Evolutionary conservation across 805 yeast genomes (phyloP), one percentile per base, ranked within the genome.

Genomic region (Lipomyces kockii): DNA sequence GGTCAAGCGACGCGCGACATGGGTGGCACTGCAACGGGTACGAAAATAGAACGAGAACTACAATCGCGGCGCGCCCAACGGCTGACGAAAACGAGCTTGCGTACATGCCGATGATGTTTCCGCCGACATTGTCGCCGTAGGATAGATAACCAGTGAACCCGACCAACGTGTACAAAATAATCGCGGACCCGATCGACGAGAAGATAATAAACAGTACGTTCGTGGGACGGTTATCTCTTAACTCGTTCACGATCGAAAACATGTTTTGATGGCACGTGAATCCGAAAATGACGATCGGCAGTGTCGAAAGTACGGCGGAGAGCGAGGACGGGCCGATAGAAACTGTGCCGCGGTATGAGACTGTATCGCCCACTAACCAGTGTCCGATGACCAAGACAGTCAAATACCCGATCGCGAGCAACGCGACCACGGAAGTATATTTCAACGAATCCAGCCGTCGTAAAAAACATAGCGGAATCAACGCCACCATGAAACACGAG

Each of bases 231-330:
- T 83, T 84, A 71, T 86, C 86, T 37, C 77, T 78, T 35, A 93
- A 83, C 79, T 94, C 98, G 74, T 93, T 94, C 63, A 92, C 85
- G 64, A 93, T 85, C 0, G 97, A 87, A 74, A 91, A 92, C 92
- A 91, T 91, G 79, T 94, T 94, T 78, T 94, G 98, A 76, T 94
- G 98, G 74, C 98, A 95, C 0, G 98, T 94, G 78, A 87, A 94
- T 0, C 97, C 97, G 81, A 94, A 93, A 14, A 94, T 94, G 72
- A 92, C 88, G 70, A 93, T 90, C n/a, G 98, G 96, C 76, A 93
- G 86, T 11, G 95, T 87, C 29, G 89, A 83, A 22, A 93, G 82
- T n/a, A 87, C 80, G 17, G 82, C 76, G 17, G 70, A 46, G 8
- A 74, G 8, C 4, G 83, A 77, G 32, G 76, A 73, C 0, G 92